Percentiles rank a stretch among this genome's conserved stretches.
These are phyloP conservation scores for Misopates orontium DNA, from an alignment of 257 asterid genomes.

Conservation along the genomic window DNA sequence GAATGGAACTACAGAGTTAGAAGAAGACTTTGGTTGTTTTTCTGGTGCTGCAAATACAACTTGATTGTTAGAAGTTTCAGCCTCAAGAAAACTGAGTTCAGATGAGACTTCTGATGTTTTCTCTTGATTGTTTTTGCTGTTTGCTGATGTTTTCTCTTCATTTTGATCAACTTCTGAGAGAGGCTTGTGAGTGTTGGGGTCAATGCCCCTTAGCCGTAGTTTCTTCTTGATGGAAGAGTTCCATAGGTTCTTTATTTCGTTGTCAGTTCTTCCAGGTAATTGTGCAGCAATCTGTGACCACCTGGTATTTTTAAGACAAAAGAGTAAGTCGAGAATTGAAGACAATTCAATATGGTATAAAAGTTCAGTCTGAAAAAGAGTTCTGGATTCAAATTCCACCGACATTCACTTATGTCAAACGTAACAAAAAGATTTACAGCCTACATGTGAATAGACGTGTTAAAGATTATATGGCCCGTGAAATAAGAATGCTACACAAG, in stretches of 20 bases:
- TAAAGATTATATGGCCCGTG: too few species aligned
- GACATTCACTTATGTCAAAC: too few species aligned
- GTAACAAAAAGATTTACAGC: too few species aligned
- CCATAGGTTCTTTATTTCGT: conserved; percentile 60
- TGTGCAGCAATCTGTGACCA: conserved; percentile 65
- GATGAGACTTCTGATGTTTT: conserved; percentile 25
- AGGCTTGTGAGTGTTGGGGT: conserved; percentile 57
- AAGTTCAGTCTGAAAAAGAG: too few species aligned
- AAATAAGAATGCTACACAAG: too few species aligned
- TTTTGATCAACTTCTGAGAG: conserved; percentile 36
- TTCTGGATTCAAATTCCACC: too few species aligned
- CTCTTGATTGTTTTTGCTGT: conserved; percentile 23
- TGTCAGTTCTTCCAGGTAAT: conserved; percentile 63
- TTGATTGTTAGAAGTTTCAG: conserved; percentile 13
- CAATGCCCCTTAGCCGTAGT: conserved; percentile 49
- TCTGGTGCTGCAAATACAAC: background rate
- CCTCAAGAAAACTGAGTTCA: conserved; percentile 15
- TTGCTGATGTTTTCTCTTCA: conserved; percentile 18
- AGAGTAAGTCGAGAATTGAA: too few species aligned
- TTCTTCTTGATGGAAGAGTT: conserved; percentile 58
- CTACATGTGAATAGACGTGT: too few species aligned
- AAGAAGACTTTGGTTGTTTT: conserved; percentile 21
- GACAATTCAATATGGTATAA: too few species aligned
- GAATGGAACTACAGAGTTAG: conserved; percentile 3
- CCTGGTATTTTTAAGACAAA: conserved; percentile 23